These are phyloP conservation scores for Russula earlei DNA, from an alignment of 768 basidiomycete genomes.

Conservation along the genomic window DNA sequence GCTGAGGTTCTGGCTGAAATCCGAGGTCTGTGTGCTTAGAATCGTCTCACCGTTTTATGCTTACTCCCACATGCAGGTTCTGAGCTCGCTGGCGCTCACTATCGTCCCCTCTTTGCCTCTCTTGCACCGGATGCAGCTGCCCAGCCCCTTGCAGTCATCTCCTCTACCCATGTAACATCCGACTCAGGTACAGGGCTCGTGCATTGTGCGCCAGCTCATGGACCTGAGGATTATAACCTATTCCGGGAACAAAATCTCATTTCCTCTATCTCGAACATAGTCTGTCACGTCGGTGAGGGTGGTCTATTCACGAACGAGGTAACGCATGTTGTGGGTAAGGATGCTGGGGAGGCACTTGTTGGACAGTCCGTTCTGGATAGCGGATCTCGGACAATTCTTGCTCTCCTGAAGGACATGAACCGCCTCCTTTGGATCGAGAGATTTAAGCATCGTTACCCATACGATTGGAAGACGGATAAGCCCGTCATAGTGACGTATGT, in stretches of 20 bases:
- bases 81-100: conserved; percentile 50
- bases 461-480: conserved; percentile 92
- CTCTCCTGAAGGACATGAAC: conserved; percentile 45
- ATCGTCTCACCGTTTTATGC: background rate
- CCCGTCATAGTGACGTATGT: conserved; percentile 85
- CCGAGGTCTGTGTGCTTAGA: background rate
- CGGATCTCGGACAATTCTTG: conserved; percentile 60
- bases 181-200: conserved; percentile 93
- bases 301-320: conserved; percentile 63
- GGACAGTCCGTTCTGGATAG: conserved; percentile 67
- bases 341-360: conserved; percentile 36
- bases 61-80: conserved; percentile 27
- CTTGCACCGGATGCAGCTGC: conserved; percentile 7
- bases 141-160: conserved; percentile 37
- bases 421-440: conserved; percentile 57
- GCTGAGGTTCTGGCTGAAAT: conserved; percentile 30
- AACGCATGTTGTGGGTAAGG: conserved; percentile 45
- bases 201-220: conserved; percentile 92
- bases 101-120: conserved; percentile 51
- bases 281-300: conserved; percentile 75
- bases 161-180: conserved; percentile 69
- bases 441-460: conserved; percentile 85
- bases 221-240: conserved; percentile 80
- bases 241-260: conserved; percentile 53
- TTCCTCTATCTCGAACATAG: conserved; percentile 33